Evolutionary conservation across 1,284 basidiomycete species (phyloP), one percentile per base, ranked within the genome.

Genomic region (Trametes polyzona): DNA sequence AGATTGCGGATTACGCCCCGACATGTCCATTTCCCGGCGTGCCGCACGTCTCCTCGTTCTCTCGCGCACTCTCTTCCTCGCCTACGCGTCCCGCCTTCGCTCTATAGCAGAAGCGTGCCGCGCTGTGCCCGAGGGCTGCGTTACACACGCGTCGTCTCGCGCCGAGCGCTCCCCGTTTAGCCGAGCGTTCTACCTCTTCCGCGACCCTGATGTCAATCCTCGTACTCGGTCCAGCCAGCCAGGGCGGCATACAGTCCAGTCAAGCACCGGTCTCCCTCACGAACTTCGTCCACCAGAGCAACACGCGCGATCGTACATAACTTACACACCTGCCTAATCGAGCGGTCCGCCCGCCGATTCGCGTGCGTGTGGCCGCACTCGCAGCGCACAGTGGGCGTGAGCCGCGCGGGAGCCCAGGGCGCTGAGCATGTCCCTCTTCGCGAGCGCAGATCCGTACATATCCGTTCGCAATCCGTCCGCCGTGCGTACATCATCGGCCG

Each of bases 281-380:
- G n/a, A n/a, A n/a, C n/a, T n/a, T n/a, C n/a, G n/a, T n/a, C n/a
- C n/a, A n/a, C n/a, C n/a, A n/a, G n/a, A n/a, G n/a, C n/a, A n/a
- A n/a, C n/a, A n/a, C 53, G 47, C 16, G 43, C 36, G 51, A 57
- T 59, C 61, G 44, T 62, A 59, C 36, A 53, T 44, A n/a, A 58
- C 47, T 37, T 57, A 23, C 57, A 53, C 53, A 36, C 54, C 56
- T 62, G 24, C 57, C 54, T 23, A 48, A 21, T 40, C 30, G 30
- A 17, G 32, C 32, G 30, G n/a, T n/a, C n/a, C n/a, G n/a, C n/a
- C n/a, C n/a, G n/a, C n/a, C n/a, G n/a, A n/a, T n/a, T n/a, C n/a
- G n/a, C n/a, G n/a, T n/a, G n/a, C n/a, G n/a, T n/a, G n/a, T n/a
- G n/a, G n/a, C n/a, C n/a, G n/a, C n/a, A n/a, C n/a, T n/a, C n/a